Base-by-base conservation (phyloP, 352 stramenopile genomes). In the Blastocystis sp. region DNA sequence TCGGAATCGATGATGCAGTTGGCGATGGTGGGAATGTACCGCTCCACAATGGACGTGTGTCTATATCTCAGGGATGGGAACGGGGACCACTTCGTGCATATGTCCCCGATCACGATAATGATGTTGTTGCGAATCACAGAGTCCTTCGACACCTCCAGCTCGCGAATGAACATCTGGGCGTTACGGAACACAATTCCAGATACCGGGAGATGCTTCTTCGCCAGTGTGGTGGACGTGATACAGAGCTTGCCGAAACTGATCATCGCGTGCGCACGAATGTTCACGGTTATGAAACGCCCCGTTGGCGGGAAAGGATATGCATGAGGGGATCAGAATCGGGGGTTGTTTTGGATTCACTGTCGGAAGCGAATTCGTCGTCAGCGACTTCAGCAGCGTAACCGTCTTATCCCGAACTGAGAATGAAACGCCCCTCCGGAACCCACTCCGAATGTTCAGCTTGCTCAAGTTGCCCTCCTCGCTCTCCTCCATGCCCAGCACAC, bases 41-140 rank as follows among this genome's bases (percentile, higher is more conserved):
- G 74, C 61, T 84, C 74, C 24, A 84, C 74, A 4, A 84, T 14
- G 9, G 74, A 84, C 1, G 74, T 84, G 42, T 84, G 74, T 84
- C 74, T 84, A 69, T 21, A 19, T 11, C n/a, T 69, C 2, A 84
- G 3, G 17, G 19, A 0, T 2, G 38, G 43, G 57, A n/a, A 40
- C n/a, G 59, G 11, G 4, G 66, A 10, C 10, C 3, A 84, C 74
- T 84, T 84, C 24, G 52, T 84, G 40, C 74, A 84, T 48, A 84
- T 84, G 48, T 84, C 74, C 9, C 74, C 74, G 11, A 84, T 84
- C 24, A 68, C 66, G n/a, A 84, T 84, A 42, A 84, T 84, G 52
- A 84, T 84, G 43, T 84, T 68, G 42, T 84, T 84, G 10, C 74
- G 74, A 84, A 84, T 84, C 14, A 68, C 52, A 2, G 52, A 48